Conservation (phyloP, 2,329 filamentous ascomycete species). For the Xylariaceae sp. region DNA sequence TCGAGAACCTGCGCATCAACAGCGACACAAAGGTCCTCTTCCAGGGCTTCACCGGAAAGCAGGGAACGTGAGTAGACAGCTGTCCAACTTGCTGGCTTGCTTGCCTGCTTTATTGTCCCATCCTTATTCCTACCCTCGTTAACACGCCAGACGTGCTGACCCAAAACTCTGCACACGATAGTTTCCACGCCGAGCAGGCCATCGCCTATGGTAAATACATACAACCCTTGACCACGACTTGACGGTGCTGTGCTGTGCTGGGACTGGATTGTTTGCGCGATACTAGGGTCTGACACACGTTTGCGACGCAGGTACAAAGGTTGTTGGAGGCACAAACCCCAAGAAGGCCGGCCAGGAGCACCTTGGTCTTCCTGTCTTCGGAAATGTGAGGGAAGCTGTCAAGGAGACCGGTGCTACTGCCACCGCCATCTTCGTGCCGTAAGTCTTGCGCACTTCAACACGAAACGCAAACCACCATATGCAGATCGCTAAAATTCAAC, state of each 20-base stretch:
- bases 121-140: neutral
- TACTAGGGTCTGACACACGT: slow-evolving; percentile 30
- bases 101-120: neutral
- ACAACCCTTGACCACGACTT: slow-evolving; percentile 1
- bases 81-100: neutral
- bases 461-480: too few species aligned
- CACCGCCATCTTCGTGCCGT: slow-evolving; percentile 95
- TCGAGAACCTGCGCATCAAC: slow-evolving; percentile 89
- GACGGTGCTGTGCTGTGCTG: slow-evolving; percentile 1
- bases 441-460: slow-evolving; percentile 33
- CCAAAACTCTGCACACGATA: slow-evolving; percentile 35
- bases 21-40: slow-evolving; percentile 88
- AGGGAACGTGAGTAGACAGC: slow-evolving; percentile 69
- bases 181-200: slow-evolving; percentile 95
- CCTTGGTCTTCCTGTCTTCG: slow-evolving; percentile 89
- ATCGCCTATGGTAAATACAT: slow-evolving; percentile 83
- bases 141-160: slow-evolving; percentile 29
- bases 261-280: neutral
- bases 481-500: slow-evolving; percentile 6
- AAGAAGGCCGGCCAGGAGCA: slow-evolving; percentile 94
- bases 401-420: slow-evolving; percentile 87
- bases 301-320: slow-evolving; percentile 69
- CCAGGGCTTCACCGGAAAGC: slow-evolving; percentile 96
- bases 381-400: slow-evolving; percentile 78
- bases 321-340: slow-evolving; percentile 97